Conservation (phyloP, 2,329 filamentous ascomycete species). For the Pseudocercospora cruenta region DNA sequence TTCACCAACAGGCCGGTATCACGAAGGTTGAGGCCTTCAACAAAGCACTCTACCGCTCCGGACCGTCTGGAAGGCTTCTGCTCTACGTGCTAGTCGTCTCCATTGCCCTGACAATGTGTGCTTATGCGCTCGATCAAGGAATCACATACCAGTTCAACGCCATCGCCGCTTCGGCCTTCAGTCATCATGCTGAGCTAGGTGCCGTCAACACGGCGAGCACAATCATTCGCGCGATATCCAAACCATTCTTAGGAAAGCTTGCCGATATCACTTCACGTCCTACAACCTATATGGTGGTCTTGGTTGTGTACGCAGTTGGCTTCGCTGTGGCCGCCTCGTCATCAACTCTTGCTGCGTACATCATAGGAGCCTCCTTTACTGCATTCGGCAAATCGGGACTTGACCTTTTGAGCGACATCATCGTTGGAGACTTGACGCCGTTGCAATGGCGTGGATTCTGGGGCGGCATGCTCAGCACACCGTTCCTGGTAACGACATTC, state of each 20-base stretch:
- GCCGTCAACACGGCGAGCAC: constrained; percentile 16
- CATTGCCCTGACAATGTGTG: constrained; percentile 37
- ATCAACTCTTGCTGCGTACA: constrained; percentile 30
- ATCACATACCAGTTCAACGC: constrained; percentile 20
- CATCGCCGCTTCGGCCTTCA: constrained; percentile 13
- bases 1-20: constrained; percentile 15
- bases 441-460: constrained; percentile 39
- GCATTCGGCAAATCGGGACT: constrained; percentile 38
- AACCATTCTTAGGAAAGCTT: constrained; percentile 20
- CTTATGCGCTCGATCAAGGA: constrained; percentile 29
- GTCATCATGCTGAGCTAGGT: constrained; percentile 3
- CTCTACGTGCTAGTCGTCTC: constrained; percentile 31
- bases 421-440: constrained; percentile 37
- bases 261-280: constrained; percentile 33
- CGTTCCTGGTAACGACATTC: constrained; percentile 47
- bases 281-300: constrained; percentile 44
- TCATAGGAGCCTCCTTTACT: constrained; percentile 34
- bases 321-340: constrained; percentile 16
- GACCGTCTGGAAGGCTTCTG: constrained; percentile 25
- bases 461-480: constrained; percentile 27
- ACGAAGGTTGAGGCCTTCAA: constrained; percentile 37
- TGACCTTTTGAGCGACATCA: constrained; percentile 36
- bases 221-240: constrained; percentile 20
- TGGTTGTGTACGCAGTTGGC: constrained; percentile 37
- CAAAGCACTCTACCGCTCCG: constrained; percentile 34